Base-by-base conservation (phyloP, 2,329 filamentous ascomycete genomes). In the Colletotrichum orbiculare region DNA sequence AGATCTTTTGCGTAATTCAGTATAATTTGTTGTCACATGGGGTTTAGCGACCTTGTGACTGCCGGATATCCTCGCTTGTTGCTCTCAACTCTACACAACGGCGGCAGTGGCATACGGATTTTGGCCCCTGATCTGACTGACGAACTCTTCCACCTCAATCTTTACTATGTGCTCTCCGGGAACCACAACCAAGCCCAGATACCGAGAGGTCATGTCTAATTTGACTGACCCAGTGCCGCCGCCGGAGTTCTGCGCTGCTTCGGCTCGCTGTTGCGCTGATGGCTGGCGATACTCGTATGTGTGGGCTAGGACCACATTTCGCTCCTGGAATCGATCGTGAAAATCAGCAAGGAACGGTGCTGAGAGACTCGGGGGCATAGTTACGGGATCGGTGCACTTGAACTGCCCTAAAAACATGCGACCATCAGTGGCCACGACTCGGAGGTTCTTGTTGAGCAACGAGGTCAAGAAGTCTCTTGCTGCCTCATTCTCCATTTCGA, bases 251-350 rank as follows among this genome's bases (percentile, higher is more conserved):
- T 69, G 69, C 15, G 75, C 73, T 13, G 78, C 75, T 59, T 80
- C 79, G 9, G 78, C 75, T 4, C 79, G 71, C 58, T 83, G 79
- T 45, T 83, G 79, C 15, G 79, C 75, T 2, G 88, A 86, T 2
- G 94, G 94, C 63, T 88, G 86, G 2, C 95, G 91, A 78, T 97
- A 98, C 78, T 99, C 96, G 77, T 96, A 91, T 0, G 95, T 92
- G 69, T 91, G 86, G 41, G 91, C 86, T 56, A 99, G 87, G 56
- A 99, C 93, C 69, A 98, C 85, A 73, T 99, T 97, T 72, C 87
- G 88, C 67, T 97, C 92, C 94, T 97, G 70, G 6, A 35, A 7
- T 34, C 10, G n/a, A 52, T 12, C 46, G n/a, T 6, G 38, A 49
- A 43, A 5, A 52, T 53, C 11, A 63, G 47, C 33, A 53, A 55